Base-by-base conservation (phyloP, 163 green algal species). In the Picocystis sp. region DNA sequence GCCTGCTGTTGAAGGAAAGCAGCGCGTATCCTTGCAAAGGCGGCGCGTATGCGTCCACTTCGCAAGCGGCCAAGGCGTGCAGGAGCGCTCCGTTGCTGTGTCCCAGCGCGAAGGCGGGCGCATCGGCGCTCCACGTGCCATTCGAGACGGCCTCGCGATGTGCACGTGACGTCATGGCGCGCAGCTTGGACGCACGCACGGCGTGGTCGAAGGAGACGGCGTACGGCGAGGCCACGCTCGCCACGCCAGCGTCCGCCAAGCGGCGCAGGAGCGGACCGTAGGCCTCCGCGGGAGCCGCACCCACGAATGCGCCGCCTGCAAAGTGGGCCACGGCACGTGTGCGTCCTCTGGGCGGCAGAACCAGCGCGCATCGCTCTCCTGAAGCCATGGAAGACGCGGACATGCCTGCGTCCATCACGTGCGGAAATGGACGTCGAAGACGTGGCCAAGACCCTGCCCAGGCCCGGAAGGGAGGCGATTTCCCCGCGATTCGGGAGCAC, bases 181-280 rank as follows among this genome's bases (percentile, higher is more conserved):
- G 29, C 29, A 38, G 29, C 29, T 38, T 38, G 5, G 29, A 38
- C 29, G 29, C 44, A 24, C 44, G 22, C 8, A 9, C 44, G 44
- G 44, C 44, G 44, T 50, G 44, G 22, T 25, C 21, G 44, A 50
- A 50, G 22, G 44, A 33, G 6, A 50, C 21, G 22, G 44, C 44
- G 44, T 50, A 50, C 21, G 44, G 44, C 44, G 44, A 33, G 5
- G 44, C 22, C 6, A 50, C 44, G 44, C 21, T 25, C 21, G 22
- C 44, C 21, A 33, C 21, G 44, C 44, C 44, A 9, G 44, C 44
- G 9, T 50, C 44, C 21, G 22, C 21, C 44, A 50, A 24, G 44
- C 22, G 44, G 22, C 44, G 44, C 44, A 50, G 44, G 6, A 50
- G 44, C 44, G 21, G 44, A 23, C 22, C 21, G 44, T 50, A 50